Conservation (phyloP, 208 protist genomes). For the Trypanosoma platydactyli region DNA sequence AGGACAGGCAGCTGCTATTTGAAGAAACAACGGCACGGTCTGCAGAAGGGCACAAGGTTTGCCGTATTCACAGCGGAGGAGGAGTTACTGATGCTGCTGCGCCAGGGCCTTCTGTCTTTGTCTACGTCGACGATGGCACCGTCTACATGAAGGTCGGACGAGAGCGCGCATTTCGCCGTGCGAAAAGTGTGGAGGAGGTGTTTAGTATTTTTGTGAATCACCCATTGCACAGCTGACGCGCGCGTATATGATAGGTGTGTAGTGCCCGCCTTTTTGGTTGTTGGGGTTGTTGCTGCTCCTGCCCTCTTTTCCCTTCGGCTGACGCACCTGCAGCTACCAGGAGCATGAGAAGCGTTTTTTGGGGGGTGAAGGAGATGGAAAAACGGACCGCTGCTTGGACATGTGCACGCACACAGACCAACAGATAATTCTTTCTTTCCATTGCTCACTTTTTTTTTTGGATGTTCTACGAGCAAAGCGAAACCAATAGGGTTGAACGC, state of each 20-base stretch:
- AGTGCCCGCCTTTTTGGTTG: not conserved
- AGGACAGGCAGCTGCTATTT: conserved; percentile 69
- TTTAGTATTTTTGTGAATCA: conserved; percentile 32
- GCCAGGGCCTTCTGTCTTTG: conserved; percentile 37
- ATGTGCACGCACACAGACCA: not conserved
- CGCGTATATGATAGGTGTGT: not conserved
- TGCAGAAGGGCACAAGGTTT: conserved; percentile 60
- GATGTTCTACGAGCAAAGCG: not conserved
- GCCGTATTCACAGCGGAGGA: conserved; percentile 52
- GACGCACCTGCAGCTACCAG: too few relatives aligned
- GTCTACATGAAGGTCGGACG: conserved; percentile 56
- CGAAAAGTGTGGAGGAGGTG: conserved; percentile 73
- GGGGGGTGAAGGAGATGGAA: not conserved
- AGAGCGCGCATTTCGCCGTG: conserved; percentile 42
- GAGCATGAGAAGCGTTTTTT: not conserved
- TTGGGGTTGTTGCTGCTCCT: not conserved
- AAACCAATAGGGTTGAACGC: not conserved
- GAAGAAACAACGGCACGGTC: conserved; percentile 64
- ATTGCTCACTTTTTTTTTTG: not conserved
- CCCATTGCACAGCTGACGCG: not conserved
- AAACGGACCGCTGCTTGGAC: not conserved
- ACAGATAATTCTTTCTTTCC: not conserved
- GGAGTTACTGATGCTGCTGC: not conserved
- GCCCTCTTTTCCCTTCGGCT: not conserved
- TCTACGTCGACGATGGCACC: conserved; percentile 74